phyloP scores from a whole-genome alignment of 1,139 yeast genomes.

The Suhomyces kunorum region DNA sequence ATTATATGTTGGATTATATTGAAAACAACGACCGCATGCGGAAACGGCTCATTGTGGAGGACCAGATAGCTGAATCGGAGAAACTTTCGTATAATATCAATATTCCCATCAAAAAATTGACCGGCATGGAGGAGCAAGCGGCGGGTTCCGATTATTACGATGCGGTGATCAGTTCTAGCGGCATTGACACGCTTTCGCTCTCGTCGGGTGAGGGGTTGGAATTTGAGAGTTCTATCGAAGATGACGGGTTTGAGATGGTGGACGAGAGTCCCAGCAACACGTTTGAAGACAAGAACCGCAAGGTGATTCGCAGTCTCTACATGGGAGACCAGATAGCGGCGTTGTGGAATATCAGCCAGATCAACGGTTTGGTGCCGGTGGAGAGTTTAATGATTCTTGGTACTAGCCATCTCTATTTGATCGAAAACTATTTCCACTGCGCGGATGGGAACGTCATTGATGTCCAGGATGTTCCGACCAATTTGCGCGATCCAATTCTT shows the following conservation, averaged over 20 bases:
- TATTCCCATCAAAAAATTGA: slow-evolving; percentile 38
- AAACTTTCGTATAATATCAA: slow-evolving; percentile 41
- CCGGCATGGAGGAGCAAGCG: slow-evolving; percentile 8
- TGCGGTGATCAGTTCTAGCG: slow-evolving; percentile 15
- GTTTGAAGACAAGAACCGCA: slow-evolving; percentile 70
- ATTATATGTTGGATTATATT: slow-evolving; percentile 59
- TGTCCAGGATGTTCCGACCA: slow-evolving; percentile 62
- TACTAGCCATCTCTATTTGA: slow-evolving; percentile 58
- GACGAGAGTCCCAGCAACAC: slow-evolving; percentile 34
- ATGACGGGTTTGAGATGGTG: slow-evolving; percentile 46
- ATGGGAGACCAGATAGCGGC: slow-evolving; percentile 70
- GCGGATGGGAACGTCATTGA: slow-evolving; percentile 64
- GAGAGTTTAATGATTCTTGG: slow-evolving; percentile 78
- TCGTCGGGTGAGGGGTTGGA: slow-evolving; percentile 20
- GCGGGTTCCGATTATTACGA: slow-evolving; percentile 7
- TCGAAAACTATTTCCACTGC: slow-evolving; percentile 67
- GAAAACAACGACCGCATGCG: slow-evolving; percentile 72
- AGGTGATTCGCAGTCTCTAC: slow-evolving; percentile 65
- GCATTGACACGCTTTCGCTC: slow-evolving; percentile 30
- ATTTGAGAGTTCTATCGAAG: slow-evolving; percentile 20
- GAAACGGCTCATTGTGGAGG: slow-evolving; percentile 55
- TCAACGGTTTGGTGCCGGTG: slow-evolving; percentile 68
- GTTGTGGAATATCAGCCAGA: slow-evolving; percentile 74
- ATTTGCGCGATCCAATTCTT: slow-evolving; percentile 65
- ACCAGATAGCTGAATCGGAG: slow-evolving; percentile 48